Conservation (phyloP, 106 monocot species). For the Dendrobium chrysotoxum region DNA sequence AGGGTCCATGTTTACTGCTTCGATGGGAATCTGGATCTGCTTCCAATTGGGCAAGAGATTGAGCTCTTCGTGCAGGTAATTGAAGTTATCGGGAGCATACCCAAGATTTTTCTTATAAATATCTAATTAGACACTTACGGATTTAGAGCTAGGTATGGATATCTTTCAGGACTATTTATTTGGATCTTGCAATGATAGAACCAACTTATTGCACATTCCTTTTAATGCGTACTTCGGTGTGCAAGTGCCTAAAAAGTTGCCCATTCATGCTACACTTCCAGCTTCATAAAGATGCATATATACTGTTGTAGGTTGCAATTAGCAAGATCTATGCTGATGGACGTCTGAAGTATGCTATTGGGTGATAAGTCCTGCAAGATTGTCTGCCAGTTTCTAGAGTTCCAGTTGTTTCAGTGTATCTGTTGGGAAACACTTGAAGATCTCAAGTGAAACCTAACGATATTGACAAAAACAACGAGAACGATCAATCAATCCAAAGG, state of each 20-base stretch:
- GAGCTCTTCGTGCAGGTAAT: conserved; percentile 73
- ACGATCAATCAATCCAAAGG: no score
- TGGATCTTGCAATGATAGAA: background rate
- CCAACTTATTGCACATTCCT: background rate
- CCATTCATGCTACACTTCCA: background rate
- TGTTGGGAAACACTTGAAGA: no score
- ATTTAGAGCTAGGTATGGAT: background rate
- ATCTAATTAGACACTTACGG: background rate
- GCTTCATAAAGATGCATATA: background rate
- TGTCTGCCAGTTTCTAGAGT: background rate
- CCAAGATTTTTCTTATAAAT: background rate
- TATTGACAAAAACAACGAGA: no score
- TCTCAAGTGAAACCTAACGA: no score
- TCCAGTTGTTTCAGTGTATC: background rate
- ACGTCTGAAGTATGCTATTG: background rate
- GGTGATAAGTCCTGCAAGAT: background rate
- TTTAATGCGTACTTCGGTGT: background rate
- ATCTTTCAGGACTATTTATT: background rate
- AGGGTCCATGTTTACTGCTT: conserved; percentile 84
- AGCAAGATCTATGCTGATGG: background rate
- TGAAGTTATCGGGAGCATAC: background rate
- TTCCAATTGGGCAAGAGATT: conserved; percentile 61
- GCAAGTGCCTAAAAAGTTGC: background rate
- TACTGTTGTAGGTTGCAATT: background rate
- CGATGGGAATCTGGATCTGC: conserved; percentile 52